Percentiles rank a stretch among this genome's conserved stretches.
Evolutionary conservation across 352 stramenopile genomes (phyloP).

Genomic region (Globisporangium abappressorium): DNA sequence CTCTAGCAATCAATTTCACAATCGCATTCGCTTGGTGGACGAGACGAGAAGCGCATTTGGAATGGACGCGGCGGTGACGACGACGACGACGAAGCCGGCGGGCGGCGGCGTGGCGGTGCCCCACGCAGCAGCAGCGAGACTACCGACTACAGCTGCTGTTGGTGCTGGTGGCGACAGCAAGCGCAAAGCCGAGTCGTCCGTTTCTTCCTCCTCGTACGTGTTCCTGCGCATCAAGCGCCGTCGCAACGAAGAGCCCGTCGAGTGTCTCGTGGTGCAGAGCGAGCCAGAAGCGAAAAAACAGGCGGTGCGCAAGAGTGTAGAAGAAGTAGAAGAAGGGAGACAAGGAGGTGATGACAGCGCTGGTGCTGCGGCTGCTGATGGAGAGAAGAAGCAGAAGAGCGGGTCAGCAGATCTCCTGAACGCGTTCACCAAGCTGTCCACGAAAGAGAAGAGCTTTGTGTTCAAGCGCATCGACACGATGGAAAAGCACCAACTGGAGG

Average conservation of each 20-base stretch:
- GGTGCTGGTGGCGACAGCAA: slow-evolving; percentile 12
- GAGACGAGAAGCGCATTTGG: slow-evolving; percentile 10
- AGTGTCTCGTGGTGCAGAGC: slow-evolving; percentile 61
- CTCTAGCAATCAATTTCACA: not conserved
- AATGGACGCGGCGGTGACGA: slow-evolving; percentile 17
- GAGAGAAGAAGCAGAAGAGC: not conserved
- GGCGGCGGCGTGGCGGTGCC: slow-evolving; percentile 9
- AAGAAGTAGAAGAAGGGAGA: slow-evolving; percentile 21
- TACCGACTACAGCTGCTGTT: not conserved
- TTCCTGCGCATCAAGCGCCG: slow-evolving; percentile 83
- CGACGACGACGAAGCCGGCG: slow-evolving; percentile 9
- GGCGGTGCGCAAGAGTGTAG: not conserved
- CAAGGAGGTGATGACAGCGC: slow-evolving; percentile 16
- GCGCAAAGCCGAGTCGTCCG: slow-evolving; percentile 21
- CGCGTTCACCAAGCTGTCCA: slow-evolving; percentile 65
- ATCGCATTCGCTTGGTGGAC: slow-evolving; percentile 7
- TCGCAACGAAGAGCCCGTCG: slow-evolving; percentile 75
- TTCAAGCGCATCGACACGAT: slow-evolving; percentile 86
- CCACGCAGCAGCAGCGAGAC: slow-evolving; percentile 9
- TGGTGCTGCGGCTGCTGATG: not conserved
- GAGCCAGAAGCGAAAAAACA: slow-evolving; percentile 28
- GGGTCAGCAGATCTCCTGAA: slow-evolving; percentile 35
- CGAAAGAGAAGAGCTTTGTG: slow-evolving; percentile 65
- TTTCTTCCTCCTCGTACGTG: slow-evolving; percentile 40
- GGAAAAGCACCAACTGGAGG: slow-evolving; percentile 40